Evolutionary conservation across 345 rosid species (phyloP), one percentile per base, ranked within the genome.

Genomic region (Boechera stricta): DNA sequence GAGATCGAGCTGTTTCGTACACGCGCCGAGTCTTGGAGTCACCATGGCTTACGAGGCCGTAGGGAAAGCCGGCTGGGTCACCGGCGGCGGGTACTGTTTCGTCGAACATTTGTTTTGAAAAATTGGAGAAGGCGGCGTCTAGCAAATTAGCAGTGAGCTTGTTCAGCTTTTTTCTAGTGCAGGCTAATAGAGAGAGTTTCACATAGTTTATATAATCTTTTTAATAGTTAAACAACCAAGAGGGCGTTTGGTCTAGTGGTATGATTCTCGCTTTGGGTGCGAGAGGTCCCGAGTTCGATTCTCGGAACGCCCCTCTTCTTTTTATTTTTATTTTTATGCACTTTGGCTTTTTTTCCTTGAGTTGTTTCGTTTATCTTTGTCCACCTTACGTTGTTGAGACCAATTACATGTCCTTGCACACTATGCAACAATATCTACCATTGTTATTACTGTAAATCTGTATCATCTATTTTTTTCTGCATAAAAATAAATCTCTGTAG

Each of bases 221-320:
- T 8, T 2, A 2, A 38, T 35, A 7, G 2, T 35, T 2, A 9
- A 2, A 9, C 41, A 38, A 1, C 33, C 31, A 0, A 3, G 32
- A 28, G 89, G 89, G 94, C 89, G 80, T 90, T 92, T 88, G 92
- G 89, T 88, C 87, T 86, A 87, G 91, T 87, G 91, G 90, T 74
- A 85, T 86, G 87, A 87, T 85, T 85, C 90, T 91, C 87, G 87
- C 91, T 89, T 91, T 82, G 90, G 89, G 90, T 89, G 88, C 89
- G 82, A 87, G 87, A 88, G 91, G 91, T 87, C 93, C 88, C 86
- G 89, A 87, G 90, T 90, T 90, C 89, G 80, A 92, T 89, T 89
- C 91, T 86, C 88, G 87, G 91, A 92, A 90, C 84, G 84, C 83
- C 84, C 81, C 63, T 6, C 8, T 15, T 6, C 1, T 5, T 18